Percentiles rank a stretch among this genome's conserved stretches.
Conservation (phyloP, 1,284 basidiomycete genomes). For the Boletellus deceptivus region DNA sequence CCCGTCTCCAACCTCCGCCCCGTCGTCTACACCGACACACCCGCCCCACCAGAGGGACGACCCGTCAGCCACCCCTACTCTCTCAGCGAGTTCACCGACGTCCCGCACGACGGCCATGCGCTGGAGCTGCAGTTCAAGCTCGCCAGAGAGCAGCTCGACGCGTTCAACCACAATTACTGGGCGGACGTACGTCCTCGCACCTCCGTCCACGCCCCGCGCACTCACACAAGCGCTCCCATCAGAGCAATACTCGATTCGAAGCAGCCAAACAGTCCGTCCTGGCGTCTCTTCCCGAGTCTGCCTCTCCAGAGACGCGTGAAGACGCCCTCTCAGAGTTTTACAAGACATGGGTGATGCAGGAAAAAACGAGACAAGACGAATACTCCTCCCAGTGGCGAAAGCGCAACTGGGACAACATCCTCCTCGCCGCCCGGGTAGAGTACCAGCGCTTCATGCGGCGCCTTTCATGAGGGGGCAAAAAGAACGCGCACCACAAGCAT, state of each 20-base stretch:
- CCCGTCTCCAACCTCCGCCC: constrained; percentile 76
- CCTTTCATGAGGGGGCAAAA: constrained; percentile 9
- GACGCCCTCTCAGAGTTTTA: constrained; percentile 68
- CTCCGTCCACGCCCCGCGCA: background rate
- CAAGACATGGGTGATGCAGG: constrained; percentile 66
- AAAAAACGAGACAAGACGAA: constrained; percentile 49
- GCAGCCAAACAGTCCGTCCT: constrained; percentile 58
- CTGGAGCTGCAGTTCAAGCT: constrained; percentile 67
- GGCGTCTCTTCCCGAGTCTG: constrained; percentile 50
- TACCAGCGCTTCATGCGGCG: constrained; percentile 41
- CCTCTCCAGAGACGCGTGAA: constrained; percentile 56
- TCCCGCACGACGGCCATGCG: constrained; percentile 32
- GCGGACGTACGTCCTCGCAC: constrained; percentile 53
- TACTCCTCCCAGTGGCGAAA: constrained; percentile 66
- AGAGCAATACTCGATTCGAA: constrained; percentile 77
- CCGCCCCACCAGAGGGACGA: constrained; percentile 30
- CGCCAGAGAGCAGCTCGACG: constrained; percentile 64
- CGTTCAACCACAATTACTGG: constrained; percentile 75
- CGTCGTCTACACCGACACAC: constrained; percentile 61
- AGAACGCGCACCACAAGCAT: too few species aligned
- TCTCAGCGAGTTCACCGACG: constrained; percentile 58
- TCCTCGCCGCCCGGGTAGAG: constrained; percentile 51
- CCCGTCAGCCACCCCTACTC: constrained; percentile 63
- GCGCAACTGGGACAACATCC: constrained; percentile 54
- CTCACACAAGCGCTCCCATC: constrained; percentile 1